Base-by-base conservation (phyloP, 2,329 filamentous ascomycete genomes). In the Aspergillus versicolor region DNA sequence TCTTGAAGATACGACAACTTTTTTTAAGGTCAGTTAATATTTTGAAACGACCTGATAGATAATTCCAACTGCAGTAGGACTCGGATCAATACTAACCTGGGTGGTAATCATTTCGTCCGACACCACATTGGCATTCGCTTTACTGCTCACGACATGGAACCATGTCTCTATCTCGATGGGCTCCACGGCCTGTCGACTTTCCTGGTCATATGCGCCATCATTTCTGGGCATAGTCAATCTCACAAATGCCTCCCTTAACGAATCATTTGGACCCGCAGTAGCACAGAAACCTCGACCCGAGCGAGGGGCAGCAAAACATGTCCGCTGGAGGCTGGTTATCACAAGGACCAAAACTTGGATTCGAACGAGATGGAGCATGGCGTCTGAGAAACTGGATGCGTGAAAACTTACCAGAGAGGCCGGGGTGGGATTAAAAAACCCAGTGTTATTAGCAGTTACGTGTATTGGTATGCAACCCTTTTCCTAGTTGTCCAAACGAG, bases 71-170 rank as follows among this genome's bases (percentile, higher is more conserved):
- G 13, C 4, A 37, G 17, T 6, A 19, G 15, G 9, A 44, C 27
- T 7, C 21, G 37, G 11, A 27, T 34, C 43, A 24, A 38, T 9
- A 63, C 65, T 60, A 40, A 75, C 74, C 67, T 76, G 75, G 12
- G 63, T 62, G 51, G 61, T 62, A 51, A 75, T 63, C 69, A 75
- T 74, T 32, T 59, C 61, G 55, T 72, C 68, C 3, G 70, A 67
- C 15, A 74, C 69, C 32, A 64, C 58, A 15, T 60, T 49, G 3
- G 61, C 62, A 45, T 69, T 61, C 4, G 66, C 68, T 40, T 65
- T 63, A 56, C 70, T 72, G 52, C 68, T 70, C 41, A 79, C 64
- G 42, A 79, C 70, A 61, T 79, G 77, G 51, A 79, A 75, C 65
- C 74, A 79, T 19, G 72, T 75, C 8, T 75, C 70, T 24, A 77